A percentile compares a stretch with the other conserved stretches of the same genome.
phyloP scores from a whole-genome alignment of 805 yeast genomes.

The Debaryomyces castellii region DNA sequence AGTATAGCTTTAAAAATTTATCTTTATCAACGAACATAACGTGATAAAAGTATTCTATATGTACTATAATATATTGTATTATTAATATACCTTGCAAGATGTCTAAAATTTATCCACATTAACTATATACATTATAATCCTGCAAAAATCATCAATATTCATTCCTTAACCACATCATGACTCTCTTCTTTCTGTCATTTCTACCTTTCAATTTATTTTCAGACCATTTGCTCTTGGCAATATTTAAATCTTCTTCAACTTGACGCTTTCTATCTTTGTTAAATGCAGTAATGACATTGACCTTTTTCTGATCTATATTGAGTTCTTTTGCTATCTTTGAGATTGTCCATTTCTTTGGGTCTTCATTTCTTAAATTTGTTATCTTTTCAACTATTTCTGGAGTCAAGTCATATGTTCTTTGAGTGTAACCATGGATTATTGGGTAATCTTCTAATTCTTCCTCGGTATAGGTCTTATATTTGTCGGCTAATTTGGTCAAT shows the following conservation, averaged over 20 bases:
- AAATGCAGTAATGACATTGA: slow-evolving; percentile 44
- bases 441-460: slow-evolving; percentile 41
- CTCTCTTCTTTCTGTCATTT: slow-evolving; percentile 58
- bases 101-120: slow-evolving; percentile 1
- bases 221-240: slow-evolving; percentile 51
- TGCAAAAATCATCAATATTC: slow-evolving; percentile 30
- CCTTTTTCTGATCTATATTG: slow-evolving; percentile 43
- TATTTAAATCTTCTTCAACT: slow-evolving; percentile 46
- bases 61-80: slow-evolving; percentile 1
- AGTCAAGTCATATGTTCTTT: slow-evolving; percentile 53
- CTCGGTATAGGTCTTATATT: slow-evolving; percentile 27
- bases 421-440: slow-evolving; percentile 36
- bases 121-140: slow-evolving; percentile 1
- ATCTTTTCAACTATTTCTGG: slow-evolving; percentile 61
- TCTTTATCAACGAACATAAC: not conserved
- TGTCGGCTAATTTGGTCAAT: slow-evolving; percentile 29
- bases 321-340: slow-evolving; percentile 60
- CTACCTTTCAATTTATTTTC: slow-evolving; percentile 48
- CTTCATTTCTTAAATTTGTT: slow-evolving; percentile 48
- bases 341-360: slow-evolving; percentile 66
- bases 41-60: not conserved
- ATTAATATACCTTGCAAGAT: not conserved
- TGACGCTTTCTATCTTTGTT: slow-evolving; percentile 39
- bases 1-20: not conserved
- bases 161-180: slow-evolving; percentile 61